These are phyloP conservation scores for Hygrophila difformis DNA, from an alignment of 257 asterid genomes.

Conservation along the genomic window DNA sequence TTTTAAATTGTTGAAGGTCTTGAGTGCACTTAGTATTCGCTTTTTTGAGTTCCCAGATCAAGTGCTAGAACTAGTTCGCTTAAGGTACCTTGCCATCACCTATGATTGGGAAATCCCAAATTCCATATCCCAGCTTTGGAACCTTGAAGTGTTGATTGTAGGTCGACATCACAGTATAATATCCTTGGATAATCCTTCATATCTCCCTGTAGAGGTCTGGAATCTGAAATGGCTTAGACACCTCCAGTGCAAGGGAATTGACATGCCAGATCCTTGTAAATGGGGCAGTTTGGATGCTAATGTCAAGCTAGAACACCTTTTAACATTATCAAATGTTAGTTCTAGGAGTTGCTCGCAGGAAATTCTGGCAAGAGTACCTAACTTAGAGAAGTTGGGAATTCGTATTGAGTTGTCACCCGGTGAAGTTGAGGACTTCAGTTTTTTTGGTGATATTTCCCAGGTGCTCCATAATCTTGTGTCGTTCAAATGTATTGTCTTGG, in stretches of 20 bases:
- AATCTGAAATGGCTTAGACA: slow-evolving; percentile 11
- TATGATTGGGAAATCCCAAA: not conserved
- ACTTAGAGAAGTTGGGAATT: slow-evolving; percentile 14
- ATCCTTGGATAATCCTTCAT: not conserved
- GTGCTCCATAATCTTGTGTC: slow-evolving; percentile 6
- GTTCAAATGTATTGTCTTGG: slow-evolving; percentile 5
- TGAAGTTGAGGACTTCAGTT: not conserved
- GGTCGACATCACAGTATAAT: not conserved
- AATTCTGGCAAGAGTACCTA: slow-evolving; percentile 11
- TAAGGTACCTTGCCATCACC: not conserved
- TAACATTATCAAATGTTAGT: slow-evolving; percentile 4
- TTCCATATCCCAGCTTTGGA: not conserved
- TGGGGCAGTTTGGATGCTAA: not conserved
- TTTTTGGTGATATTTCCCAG: not conserved
- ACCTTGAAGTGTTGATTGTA: not conserved
- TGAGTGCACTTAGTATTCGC: not conserved
- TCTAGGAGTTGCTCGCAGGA: slow-evolving; percentile 1
- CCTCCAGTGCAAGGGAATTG: slow-evolving; percentile 9
- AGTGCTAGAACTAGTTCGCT: not conserved
- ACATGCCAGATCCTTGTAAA: slow-evolving; percentile 16
- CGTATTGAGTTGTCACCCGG: not conserved
- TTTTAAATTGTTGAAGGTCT: not conserved
- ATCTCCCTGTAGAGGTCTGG: slow-evolving; percentile 14
- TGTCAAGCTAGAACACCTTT: not conserved
- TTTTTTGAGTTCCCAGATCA: not conserved